Conservation (phyloP, 2,329 filamentous ascomycete genomes). For the Paracoccidioides lutzii region DNA sequence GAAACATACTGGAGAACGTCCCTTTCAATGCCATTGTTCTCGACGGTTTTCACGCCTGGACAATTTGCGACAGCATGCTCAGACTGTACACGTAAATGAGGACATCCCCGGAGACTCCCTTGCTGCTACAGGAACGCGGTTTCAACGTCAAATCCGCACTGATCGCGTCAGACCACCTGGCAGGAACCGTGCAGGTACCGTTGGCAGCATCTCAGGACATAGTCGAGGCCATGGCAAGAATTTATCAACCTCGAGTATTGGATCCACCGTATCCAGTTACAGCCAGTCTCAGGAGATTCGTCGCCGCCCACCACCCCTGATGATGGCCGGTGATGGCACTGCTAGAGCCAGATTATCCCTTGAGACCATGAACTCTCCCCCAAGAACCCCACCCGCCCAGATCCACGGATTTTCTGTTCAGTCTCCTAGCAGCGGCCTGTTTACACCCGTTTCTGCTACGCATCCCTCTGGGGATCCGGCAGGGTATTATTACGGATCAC, state of each 20-base stretch:
- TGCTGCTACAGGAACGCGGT: conserved; percentile 80
- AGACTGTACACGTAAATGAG: conserved; percentile 95
- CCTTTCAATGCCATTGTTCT: conserved; percentile 91
- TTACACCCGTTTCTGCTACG: conserved; percentile 62
- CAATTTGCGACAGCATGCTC: conserved; percentile 90
- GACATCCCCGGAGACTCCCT: conserved; percentile 90
- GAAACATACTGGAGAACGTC: conserved; percentile 94
- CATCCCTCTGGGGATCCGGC: conserved; percentile 51
- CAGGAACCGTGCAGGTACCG: conserved; percentile 63
- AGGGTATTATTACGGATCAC: conserved; percentile 72
- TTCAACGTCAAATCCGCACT: conserved; percentile 81
- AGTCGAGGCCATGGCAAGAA: conserved; percentile 71
- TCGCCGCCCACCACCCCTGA: conserved; percentile 64
- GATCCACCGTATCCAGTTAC: conserved; percentile 58
- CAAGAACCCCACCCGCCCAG: conserved; percentile 49
- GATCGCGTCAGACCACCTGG: conserved; percentile 67
- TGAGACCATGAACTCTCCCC: conserved; percentile 51
- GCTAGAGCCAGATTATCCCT: conserved; percentile 50
- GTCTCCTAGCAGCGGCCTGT: conserved; percentile 64
- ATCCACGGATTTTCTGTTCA: conserved; percentile 52
- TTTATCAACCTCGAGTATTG: conserved; percentile 76
- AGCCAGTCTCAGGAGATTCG: conserved; percentile 51
- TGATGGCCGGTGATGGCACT: conserved; percentile 61
- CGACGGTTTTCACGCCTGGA: conserved; percentile 86
- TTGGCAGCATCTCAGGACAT: conserved; percentile 57